Evolutionary conservation across 2,329 filamentous ascomycete genomes (phyloP), one percentile per base, ranked within the genome.

Genomic region (Curvularia lunata): DNA sequence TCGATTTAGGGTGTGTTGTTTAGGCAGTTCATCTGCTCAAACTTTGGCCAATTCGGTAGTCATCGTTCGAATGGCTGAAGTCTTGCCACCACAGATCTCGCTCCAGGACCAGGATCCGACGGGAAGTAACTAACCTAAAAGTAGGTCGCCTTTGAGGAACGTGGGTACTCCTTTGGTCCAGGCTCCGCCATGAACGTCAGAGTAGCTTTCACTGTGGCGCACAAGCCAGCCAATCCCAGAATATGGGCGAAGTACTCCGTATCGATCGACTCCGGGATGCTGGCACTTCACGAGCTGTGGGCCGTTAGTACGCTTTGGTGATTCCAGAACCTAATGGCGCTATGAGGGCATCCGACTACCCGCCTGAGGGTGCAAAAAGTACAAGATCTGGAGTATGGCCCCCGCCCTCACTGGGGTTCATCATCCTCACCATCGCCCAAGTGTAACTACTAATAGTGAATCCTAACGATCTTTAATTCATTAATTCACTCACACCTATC

Each of bases 261-360:
- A 12, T 13, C 37, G 54, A 54, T 58, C 55, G 46, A 58, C 55
- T 4, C 55, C 13, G 55, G 45, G 55, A 27, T 32, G n/a, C 27
- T 30, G 32, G 23, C 32, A 54, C 55, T 37, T 34, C 21, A 28
- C 23, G 42, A 47, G n/a, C 32, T 37, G 55, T 58, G 55, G 55
- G 47, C 43, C 55, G 12, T 38, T 58, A 48, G 46, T 37, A 42
- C 18, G 47, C 38, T 30, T 50, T 45, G 27, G 51, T 46, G 51
- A 50, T 41, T 54, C 46, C 25, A 42, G 41, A 37, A 27, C 25
- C 27, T 48, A 42, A 55, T 58, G 47, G 52, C 52, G 47, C 47
- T 37, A 58, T 58, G 41, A 48, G 40, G 25, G 30, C 30, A 52
- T 55, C 52, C 42, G 52, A 42, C 25, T 43, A 54, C 40, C 51